Conservation (phyloP, 2,329 filamentous ascomycete species). For the Exophiala viscosa region DNA sequence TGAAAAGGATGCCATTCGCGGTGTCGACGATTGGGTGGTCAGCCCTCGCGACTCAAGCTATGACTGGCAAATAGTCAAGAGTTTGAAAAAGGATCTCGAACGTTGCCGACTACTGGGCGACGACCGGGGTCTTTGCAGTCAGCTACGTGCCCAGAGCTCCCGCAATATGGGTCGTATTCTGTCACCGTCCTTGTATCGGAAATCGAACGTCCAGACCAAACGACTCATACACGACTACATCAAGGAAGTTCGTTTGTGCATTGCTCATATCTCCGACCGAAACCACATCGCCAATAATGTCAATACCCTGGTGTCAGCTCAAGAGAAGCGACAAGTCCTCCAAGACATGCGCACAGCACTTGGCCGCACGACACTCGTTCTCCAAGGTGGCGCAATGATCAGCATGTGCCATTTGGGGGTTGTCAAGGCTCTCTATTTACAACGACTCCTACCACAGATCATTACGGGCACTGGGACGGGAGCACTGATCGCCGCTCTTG, state of each 20-base stretch:
- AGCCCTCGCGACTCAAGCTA: constrained; percentile 14
- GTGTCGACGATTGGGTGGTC: constrained; percentile 16
- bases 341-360: constrained; percentile 86
- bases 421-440: constrained; percentile 77
- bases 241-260: constrained; percentile 73
- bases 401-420: constrained; percentile 87
- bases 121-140: constrained; percentile 18
- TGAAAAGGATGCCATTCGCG: constrained; percentile 15
- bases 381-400: constrained; percentile 89
- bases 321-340: constrained; percentile 79
- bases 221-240: constrained; percentile 88
- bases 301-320: constrained; percentile 58
- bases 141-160: constrained; percentile 38
- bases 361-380: constrained; percentile 76
- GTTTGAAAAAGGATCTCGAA: constrained; percentile 19
- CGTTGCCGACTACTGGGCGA: constrained; percentile 16
- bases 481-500: constrained; percentile 76
- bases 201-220: constrained; percentile 84
- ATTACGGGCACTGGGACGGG: constrained; percentile 84
- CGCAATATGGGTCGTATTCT: constrained; percentile 92
- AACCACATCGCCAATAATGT: constrained; percentile 53
- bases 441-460: constrained; percentile 78
- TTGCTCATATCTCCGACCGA: constrained; percentile 69
- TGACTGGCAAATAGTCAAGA: constrained; percentile 20
- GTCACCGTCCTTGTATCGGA: constrained; percentile 73